Evolutionary conservation across 2,329 filamentous ascomycete species (phyloP).

Genomic region (Talaromyces islandicus): DNA sequence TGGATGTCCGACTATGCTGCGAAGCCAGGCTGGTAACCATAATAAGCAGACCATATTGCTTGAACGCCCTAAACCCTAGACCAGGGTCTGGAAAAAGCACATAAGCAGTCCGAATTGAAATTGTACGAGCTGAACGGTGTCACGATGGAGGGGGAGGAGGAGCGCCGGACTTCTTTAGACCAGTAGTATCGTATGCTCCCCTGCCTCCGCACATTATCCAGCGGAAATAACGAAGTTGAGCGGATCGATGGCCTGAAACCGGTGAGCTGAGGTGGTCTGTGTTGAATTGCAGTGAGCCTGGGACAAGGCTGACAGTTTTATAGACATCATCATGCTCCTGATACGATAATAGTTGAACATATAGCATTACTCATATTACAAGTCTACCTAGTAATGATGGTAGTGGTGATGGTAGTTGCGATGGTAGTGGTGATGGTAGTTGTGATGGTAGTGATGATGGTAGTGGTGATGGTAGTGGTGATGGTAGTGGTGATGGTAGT

Average conservation of each 20-base stretch:
- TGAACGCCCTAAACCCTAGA: no score
- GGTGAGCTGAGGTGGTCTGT: neutral
- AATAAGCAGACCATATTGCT: no score
- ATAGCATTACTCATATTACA: no score
- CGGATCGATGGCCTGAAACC: neutral
- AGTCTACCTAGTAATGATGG: no score
- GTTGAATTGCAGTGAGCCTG: conserved; percentile 1
- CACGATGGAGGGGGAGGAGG: conserved; percentile 34
- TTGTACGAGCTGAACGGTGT: conserved; percentile 1
- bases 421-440: no score
- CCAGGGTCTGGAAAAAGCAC: no score
- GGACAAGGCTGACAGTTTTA: conserved; percentile 3
- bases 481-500: no score
- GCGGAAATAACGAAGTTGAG: neutral
- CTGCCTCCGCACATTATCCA: conserved; percentile 30
- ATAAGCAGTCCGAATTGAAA: conserved; percentile 6
- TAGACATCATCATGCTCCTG: neutral
- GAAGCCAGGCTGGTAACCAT: neutral
- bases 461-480: no score
- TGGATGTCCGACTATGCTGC: no score
- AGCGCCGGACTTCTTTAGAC: conserved; percentile 42
- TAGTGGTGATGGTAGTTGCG: no score
- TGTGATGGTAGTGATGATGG: no score
- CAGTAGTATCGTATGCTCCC: conserved; percentile 47
- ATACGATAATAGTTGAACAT: no score